Conservation (phyloP, 345 rosid genomes). For the Populus simonii region DNA sequence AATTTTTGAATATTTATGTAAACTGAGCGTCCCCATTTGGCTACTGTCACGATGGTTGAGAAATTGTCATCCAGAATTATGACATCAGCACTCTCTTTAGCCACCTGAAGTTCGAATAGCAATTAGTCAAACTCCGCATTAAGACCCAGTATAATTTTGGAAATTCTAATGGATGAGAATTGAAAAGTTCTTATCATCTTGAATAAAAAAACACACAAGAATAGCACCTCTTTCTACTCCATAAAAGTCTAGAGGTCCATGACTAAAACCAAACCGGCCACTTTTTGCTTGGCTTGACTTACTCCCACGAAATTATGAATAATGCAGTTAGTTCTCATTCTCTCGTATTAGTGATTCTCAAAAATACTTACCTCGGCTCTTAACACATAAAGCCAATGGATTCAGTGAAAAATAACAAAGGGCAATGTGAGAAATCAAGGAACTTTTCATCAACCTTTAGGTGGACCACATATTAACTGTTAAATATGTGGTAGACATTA, state of each 20-base stretch:
- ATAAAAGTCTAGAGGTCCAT: too few species aligned
- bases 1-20: constrained; percentile 90
- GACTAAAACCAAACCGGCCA: neutral
- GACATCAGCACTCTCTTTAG: constrained; percentile 98
- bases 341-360: neutral
- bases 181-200: neutral
- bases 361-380: neutral
- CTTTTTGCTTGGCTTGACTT: neutral
- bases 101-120: constrained; percentile 56
- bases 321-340: neutral
- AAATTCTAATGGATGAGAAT: neutral
- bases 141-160: neutral
- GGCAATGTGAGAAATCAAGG: neutral
- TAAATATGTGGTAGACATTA: too few species aligned
- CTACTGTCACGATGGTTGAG: constrained; percentile 91
- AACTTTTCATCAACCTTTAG: neutral
- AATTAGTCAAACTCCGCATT: constrained; percentile 6
- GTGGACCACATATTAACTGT: neutral
- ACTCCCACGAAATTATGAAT: neutral
- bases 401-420: neutral
- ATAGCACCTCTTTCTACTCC: neutral
- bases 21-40: constrained; percentile 95
- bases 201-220: neutral
- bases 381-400: neutral
- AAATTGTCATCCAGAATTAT: constrained; percentile 90